Conservation (phyloP, 352 stramenopile species). For the Albugo candida region DNA sequence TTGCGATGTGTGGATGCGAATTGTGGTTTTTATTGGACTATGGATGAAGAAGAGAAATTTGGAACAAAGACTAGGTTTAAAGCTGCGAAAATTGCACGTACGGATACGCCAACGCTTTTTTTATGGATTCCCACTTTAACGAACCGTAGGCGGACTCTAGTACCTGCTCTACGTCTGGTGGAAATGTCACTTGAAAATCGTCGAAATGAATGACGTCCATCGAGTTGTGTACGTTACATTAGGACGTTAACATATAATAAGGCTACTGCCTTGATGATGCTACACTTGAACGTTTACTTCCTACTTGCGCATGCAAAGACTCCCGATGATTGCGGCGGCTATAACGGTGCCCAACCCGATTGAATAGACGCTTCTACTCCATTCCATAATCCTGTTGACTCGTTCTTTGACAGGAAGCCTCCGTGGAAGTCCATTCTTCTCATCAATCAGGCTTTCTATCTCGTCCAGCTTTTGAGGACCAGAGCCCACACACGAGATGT, state of each 20-base stretch:
- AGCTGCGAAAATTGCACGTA: slow-evolving; percentile 13
- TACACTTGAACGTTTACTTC: no score
- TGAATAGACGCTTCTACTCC: no score
- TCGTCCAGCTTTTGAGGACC: slow-evolving; percentile 19
- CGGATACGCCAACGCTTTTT: slow-evolving; percentile 39
- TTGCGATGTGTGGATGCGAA: slow-evolving; percentile 62
- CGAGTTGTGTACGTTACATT: no score
- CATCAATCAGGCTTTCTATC: slow-evolving; percentile 28
- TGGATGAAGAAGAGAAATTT: background rate
- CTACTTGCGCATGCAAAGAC: no score
- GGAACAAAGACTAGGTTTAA: slow-evolving; percentile 1
- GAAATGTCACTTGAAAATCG: slow-evolving; percentile 54
- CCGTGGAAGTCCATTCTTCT: slow-evolving; percentile 15
- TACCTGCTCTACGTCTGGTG: slow-evolving; percentile 33
- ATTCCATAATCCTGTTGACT: no score
- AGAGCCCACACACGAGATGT: slow-evolving; percentile 37
- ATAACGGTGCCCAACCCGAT: no score
- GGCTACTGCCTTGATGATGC: no score
- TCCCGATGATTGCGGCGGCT: no score
- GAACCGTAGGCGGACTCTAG: slow-evolving; percentile 38
- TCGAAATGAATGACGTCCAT: slow-evolving; percentile 10
- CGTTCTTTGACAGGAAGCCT: no score
- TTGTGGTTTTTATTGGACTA: slow-evolving; percentile 49
- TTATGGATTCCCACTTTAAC: slow-evolving; percentile 49
- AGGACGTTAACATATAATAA: no score